Evolutionary conservation across 2,329 filamentous ascomycete species (phyloP).

Genomic region (Aspergillus quadricinctus): DNA sequence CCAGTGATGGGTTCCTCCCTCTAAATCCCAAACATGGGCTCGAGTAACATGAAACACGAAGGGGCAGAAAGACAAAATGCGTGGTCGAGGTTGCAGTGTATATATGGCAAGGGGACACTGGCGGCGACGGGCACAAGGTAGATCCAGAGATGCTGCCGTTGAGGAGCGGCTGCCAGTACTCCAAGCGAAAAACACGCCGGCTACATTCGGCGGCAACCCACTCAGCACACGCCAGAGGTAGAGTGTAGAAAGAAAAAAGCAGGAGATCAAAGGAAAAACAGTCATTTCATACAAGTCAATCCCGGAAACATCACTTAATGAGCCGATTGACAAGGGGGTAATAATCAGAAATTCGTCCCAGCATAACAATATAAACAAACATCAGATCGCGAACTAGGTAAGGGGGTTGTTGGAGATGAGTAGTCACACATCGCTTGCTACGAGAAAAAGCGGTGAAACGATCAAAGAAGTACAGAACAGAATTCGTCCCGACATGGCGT

Average conservation of each 20-base stretch:
- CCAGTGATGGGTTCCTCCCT: conserved; percentile 33
- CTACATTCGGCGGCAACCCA: background rate
- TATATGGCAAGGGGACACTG: background rate
- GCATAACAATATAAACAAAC: conserved; percentile 28
- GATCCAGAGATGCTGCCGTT: background rate
- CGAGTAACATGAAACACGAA: conserved; percentile 2
- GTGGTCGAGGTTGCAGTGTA: conserved; percentile 1
- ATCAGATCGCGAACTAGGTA: conserved; percentile 12
- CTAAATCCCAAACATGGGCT: conserved; percentile 26
- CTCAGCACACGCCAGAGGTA: background rate
- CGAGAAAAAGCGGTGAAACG: conserved; percentile 14
- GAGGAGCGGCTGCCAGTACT: background rate
- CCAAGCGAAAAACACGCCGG: background rate
- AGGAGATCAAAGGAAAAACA: conserved; percentile 7
- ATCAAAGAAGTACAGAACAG: conserved; percentile 17
- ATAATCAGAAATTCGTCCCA: conserved; percentile 20
- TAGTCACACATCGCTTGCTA: conserved; percentile 35
- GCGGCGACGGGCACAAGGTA: background rate
- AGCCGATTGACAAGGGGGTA: conserved; percentile 5
- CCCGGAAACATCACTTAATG: conserved; percentile 17
- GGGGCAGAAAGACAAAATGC: conserved; percentile 7
- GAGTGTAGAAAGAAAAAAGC: background rate
- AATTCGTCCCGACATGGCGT: conserved; percentile 29
- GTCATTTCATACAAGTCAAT: conserved; percentile 25
- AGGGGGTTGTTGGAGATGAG: conserved; percentile 15